Evolutionary conservation across 192 early-diverging fungal species (phyloP), one percentile per base, ranked within the genome.

Genomic region (Backusella mclennaniae): DNA sequence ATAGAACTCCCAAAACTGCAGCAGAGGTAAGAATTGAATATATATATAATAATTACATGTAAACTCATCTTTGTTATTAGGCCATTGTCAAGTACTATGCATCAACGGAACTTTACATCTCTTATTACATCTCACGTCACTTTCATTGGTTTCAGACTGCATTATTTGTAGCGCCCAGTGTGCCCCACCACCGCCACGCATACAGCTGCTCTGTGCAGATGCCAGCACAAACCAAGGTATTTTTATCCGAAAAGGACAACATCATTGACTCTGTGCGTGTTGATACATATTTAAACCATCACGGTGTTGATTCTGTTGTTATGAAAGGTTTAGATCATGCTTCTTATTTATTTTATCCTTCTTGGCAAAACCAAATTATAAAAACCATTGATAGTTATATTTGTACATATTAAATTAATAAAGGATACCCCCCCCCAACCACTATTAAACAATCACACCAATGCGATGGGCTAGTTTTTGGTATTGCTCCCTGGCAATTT

Each of bases 61-160:
- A n/a, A 49, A 49, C 46, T n/a, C 26, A 19, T 39, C 0, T 33
- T 42, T 8, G 36, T 49, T 17, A 66, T 38, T 77, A 91, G 77
- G 77, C 81, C 15, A 71, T 92, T 23, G 89, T 93, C 56, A 80
- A 86, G 29, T 88, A 86, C 46, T 91, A 91, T 80, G 91, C 85
- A 8, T 84, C 88, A 12, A 76, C 84, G 14, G 92, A 93, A 59
- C 78, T 90, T 3, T 86, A 89, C 39, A 93, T 90, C 17, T 87
- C 91, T 0, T 81, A 87, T 66, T 88, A 87, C 66, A 86, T 93
- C 59, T 84, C 85, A 26, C 80, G 87, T 14, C 80, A 84, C 63
- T 88, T 88, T 67, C 80, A 85, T 68, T 88, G 87, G 87, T 79
- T 75, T 66, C 75, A 87, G 71, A 76, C 76, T 15, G 72, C 82